A percentile compares a stretch with the other conserved stretches of the same genome.
These are phyloP conservation scores for Hymenochaete sp. DNA, from an alignment of 1,284 basidiomycete species.

Conservation along the genomic window DNA sequence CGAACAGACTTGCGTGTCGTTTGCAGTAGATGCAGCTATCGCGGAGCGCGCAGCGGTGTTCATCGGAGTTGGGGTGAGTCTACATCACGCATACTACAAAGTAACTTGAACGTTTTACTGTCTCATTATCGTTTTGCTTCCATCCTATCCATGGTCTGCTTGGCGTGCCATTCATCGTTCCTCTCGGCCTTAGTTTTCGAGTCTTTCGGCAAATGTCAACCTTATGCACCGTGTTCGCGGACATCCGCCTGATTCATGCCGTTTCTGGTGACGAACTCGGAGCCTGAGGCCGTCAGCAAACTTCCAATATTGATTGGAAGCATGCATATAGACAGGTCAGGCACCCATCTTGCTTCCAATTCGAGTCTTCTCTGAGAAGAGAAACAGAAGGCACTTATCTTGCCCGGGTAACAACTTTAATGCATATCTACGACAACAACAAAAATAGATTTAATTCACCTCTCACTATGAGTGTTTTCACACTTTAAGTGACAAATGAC, in stretches of 20 bases:
- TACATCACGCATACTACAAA: background rate
- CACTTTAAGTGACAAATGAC: too few relatives aligned
- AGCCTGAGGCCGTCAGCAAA: too few relatives aligned
- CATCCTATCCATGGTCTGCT: background rate
- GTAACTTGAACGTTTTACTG: too few relatives aligned
- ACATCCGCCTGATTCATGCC: conserved; percentile 3
- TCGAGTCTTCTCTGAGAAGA: too few relatives aligned
- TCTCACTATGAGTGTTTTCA: too few relatives aligned
- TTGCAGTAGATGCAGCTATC: conserved; percentile 35
- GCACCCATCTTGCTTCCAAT: too few relatives aligned
- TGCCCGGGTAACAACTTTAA: too few relatives aligned
- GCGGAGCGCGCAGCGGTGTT: conserved; percentile 34
- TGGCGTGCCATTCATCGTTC: conserved; percentile 1
- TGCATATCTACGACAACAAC: too few relatives aligned
- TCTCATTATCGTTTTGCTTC: background rate
- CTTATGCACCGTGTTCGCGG: conserved; percentile 22
- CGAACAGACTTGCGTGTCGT: conserved; percentile 28
- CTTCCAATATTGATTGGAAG: too few relatives aligned
- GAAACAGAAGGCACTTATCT: too few relatives aligned
- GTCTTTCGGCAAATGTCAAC: conserved; percentile 23
- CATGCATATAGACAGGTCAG: too few relatives aligned
- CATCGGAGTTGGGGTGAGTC: conserved; percentile 36
- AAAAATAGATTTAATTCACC: too few relatives aligned
- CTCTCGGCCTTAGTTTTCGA: conserved; percentile 25
- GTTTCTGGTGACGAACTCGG: conserved; percentile 13